Base-by-base conservation (phyloP, 208 protist species). In the Acanthamoeba sp. region DNA sequence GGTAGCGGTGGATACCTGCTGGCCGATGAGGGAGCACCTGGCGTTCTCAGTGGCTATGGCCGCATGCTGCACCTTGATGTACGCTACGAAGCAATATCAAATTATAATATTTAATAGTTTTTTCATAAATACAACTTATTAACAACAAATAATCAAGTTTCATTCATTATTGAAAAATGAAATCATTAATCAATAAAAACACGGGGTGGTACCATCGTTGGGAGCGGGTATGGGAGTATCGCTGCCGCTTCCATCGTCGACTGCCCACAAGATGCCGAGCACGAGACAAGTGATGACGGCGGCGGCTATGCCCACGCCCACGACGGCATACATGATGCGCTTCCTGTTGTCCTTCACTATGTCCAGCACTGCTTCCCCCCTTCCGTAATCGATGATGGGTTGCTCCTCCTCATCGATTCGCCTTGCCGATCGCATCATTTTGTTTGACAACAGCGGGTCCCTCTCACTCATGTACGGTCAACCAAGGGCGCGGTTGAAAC, bases 41-140 rank as follows among this genome's bases (percentile, higher is more conserved):
- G 32, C 73, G 73, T 84, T 84, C 73, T 84, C 73, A 5, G 73
- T 84, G 27, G 73, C 73, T 12, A 84, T 84, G 1, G 73, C 73
- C 22, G 73, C 73, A 7, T 84, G 20, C n/a, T 32, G 40, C 22
- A 52, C 73, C 38, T 84, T 45, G 40, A 84, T 84, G 38, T 34
- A 84, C 16, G 40, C 73, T 84, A 38, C 40, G 48, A 12, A 36
- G 38, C 16, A 73, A 24, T 16, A 40, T 32, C 36, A 7, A 36
- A 71, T 29, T 40, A 71, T 38, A 36, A 38, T 6, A 40, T 16
- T 27, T n/a, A 71, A 71, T 38, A 38, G 36, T 82, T 4, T 38
- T 73, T 73, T 34, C 4, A 66, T 69, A 10, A 69, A n/a, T n/a
- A n/a, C n/a, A n/a, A n/a, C n/a, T 52, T 52, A 52, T 52, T 52